These are phyloP conservation scores for Fraxinus sp. DNA, from an alignment of 305 asterid species.

Conservation along the genomic window DNA sequence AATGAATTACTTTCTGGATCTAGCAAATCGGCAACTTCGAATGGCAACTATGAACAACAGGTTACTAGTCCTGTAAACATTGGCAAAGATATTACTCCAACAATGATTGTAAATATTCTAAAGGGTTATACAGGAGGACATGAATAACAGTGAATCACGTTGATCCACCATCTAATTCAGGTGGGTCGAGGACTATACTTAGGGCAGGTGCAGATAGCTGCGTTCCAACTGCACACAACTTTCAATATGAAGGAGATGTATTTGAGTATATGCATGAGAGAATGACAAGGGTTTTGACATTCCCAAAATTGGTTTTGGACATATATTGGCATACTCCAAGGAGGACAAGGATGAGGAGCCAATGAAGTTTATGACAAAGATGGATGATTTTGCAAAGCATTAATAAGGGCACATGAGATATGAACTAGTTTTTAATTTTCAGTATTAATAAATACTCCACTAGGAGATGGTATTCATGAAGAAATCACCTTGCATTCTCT, in stretches of 20 bases:
- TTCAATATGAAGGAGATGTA: not conserved
- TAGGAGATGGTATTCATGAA: not conserved
- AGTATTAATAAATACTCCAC: not conserved
- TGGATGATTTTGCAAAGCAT: not conserved
- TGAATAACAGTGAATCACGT: not conserved
- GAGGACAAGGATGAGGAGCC: not conserved
- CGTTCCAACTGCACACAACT: not conserved
- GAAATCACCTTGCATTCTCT: constrained; percentile 28
- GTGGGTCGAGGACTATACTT: not conserved
- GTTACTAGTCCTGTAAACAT: not conserved
- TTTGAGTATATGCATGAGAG: not conserved
- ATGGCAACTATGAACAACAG: not conserved
- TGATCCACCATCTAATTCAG: not conserved
- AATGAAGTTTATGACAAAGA: not conserved
- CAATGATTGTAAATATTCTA: not conserved
- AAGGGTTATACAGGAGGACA: not conserved
- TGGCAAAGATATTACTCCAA: not conserved
- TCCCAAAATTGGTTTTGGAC: not conserved
- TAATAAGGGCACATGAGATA: not conserved
- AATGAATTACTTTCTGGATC: not conserved
- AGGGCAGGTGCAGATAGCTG: not conserved
- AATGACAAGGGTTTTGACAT: not conserved
- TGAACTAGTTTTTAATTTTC: not conserved
- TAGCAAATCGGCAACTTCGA: not conserved
- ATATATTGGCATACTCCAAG: not conserved